Base-by-base conservation (phyloP, 495 filamentous ascomycete species). In the Thermochaetoides thermophila region DNA sequence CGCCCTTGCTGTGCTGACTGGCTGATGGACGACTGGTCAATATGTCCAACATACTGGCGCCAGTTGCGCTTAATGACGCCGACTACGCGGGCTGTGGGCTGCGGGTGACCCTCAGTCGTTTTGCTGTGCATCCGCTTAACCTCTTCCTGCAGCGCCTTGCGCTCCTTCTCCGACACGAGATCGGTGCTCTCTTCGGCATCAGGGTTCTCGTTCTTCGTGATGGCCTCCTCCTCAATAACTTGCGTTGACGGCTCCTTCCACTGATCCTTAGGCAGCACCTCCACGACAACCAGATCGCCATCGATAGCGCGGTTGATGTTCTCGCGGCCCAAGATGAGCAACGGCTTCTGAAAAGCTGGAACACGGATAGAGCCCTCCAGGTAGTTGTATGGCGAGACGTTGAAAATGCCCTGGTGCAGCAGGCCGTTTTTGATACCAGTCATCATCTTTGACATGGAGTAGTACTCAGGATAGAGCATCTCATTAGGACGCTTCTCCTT, bases 361-460 rank as follows among this genome's bases (percentile, higher is more conserved):
- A 93, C 85, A 46, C 83, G 76, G 29, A 96, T 76, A 8, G 82
- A 82, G 7, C 83, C 91, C 52, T 96, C 91, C 18, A 96, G 63
- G 48, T 93, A 96, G 54, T 97, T 96, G 63, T 96, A 97, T 6
- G 84, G 82, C 7, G 89, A 96, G 16, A 96, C 82, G 46, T 87
- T 93, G 61, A 91, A 97, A 11, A 79, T 74, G 24, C 89, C 89
- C 55, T 96, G 86, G 53, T 96, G 89, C 27, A 97, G 57, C 15
- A 78, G 76, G 8, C 84, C 84, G 13, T 72, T 74, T 53, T 84
- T 84, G 32, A 94, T 60, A 1, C 84, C 85, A 17, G 89, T 97
- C 67, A 83, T 83, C 68, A 95, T 79, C 59, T 83, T 93, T n/a
- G 91, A 94, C 56, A 86, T 62, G 4, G 76, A 76, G 27, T 73